Base-by-base conservation (phyloP, 768 basidiomycete species). In the Tubosaeta sp. region DNA sequence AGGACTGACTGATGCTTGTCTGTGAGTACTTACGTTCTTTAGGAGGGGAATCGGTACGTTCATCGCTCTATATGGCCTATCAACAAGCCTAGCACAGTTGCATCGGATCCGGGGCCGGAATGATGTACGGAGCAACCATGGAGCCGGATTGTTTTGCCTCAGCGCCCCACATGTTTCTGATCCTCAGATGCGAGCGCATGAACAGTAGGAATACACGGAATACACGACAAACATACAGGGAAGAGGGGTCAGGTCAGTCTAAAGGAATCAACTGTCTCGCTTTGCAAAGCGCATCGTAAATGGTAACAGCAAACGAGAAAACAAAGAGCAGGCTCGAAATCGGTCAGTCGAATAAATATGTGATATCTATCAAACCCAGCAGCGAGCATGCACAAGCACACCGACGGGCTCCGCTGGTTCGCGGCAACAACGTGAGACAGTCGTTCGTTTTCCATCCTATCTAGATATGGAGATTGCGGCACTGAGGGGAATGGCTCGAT, bases 351-450 rank as follows among this genome's bases (percentile, higher is more conserved):
- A 40, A 51, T 34, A 47, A 52, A 39, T 46, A 27, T 46, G 45
- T 47, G 55, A 54, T 58, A 56, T 60, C 49, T 19, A 44, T 31
- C 44, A 40, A 42, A 42, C 40, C 22, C 22, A 14, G 9, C n/a
- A n/a, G 9, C n/a, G 18, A 9, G n/a, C 35, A 11, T 36, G 35
- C 18, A 36, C 18, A 36, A 34, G 35, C 35, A 36, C n/a, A 36
- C 18, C n/a, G 7, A 27, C 27, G 27, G 27, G 10, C 6, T n/a
- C 35, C 2, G 35, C 32, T 11, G 11, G 30, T 31, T 34, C n/a
- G 39, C 19, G 39, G 22, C 39, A 38, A 31, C 27, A 43, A 29
- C 10, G 19, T 19, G 27, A 11, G 34, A 34, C n/a, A 38, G 19
- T 10, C 29, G 22, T 39, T 30, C 30, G 21, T 21, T 31, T 10